Evolutionary conservation across 2,329 filamentous ascomycete genomes (phyloP).

Genomic region (Xylaria sp.): DNA sequence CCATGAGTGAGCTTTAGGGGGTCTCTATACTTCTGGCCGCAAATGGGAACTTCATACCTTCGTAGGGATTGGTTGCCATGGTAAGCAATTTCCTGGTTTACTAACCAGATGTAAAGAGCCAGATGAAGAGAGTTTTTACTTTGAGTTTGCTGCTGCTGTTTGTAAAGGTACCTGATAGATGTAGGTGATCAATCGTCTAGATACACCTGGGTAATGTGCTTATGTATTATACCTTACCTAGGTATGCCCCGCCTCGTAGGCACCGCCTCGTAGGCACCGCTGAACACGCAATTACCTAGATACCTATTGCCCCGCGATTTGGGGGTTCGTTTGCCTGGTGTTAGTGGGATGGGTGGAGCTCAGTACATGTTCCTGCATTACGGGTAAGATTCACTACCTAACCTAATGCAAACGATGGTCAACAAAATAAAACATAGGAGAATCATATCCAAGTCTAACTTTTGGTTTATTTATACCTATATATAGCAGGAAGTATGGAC

Average conservation of each 20-base stretch:
- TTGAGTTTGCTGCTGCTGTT: not conserved
- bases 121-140: not conserved
- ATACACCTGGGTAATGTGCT: not conserved
- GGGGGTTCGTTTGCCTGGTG: too few relatives aligned
- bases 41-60: conserved; percentile 42
- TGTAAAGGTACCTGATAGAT: not conserved
- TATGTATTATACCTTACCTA: not conserved
- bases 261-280: not conserved
- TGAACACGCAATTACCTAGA: not conserved
- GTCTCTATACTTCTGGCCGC: not conserved
- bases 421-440: not conserved
- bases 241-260: not conserved
- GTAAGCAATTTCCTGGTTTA: conserved; percentile 27
- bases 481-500: too few relatives aligned
- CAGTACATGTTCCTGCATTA: too few relatives aligned
- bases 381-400: too few relatives aligned
- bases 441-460: not conserved
- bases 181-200: too few relatives aligned
- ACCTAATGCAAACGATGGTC: too few relatives aligned
- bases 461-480: not conserved
- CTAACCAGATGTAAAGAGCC: not conserved
- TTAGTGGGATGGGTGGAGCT: too few relatives aligned
- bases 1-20: not conserved
- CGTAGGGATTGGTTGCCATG: conserved; percentile 50
- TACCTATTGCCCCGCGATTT: not conserved